A percentile compares a stretch with the other conserved stretches of the same genome.
Conservation (phyloP, 2,329 filamentous ascomycete genomes). For the Penicillium sp. region DNA sequence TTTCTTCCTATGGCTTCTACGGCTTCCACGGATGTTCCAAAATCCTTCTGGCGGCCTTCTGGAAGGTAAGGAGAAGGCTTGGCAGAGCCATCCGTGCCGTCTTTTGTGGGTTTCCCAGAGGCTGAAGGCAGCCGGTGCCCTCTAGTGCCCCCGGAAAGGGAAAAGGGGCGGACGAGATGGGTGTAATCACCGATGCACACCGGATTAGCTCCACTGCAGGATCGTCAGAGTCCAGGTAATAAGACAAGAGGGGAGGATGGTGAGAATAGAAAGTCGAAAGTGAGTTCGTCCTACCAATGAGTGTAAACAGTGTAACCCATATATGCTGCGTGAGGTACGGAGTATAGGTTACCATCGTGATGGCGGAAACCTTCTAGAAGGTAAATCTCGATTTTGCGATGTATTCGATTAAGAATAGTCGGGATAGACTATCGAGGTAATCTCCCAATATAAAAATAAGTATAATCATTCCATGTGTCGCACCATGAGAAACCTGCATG, state of each 20-base stretch:
- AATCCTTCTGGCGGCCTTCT: conserved; percentile 26
- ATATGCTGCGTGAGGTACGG: background rate
- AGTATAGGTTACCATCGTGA: background rate
- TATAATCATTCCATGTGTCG: conserved; percentile 15
- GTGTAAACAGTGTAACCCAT: background rate
- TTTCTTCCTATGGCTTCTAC: conserved; percentile 15
- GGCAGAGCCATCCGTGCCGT: conserved; percentile 20
- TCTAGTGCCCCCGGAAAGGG: conserved; percentile 17
- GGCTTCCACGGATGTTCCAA: conserved; percentile 17
- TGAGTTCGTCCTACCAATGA: background rate
- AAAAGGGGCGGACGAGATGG: conserved; percentile 18
- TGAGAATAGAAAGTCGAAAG: background rate
- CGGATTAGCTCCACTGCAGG: conserved; percentile 2
- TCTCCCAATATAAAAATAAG: conserved; percentile 2
- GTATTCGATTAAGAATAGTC: conserved; percentile 26
- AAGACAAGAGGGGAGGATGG: background rate
- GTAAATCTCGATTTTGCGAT: conserved; percentile 28
- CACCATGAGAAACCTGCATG: conserved; percentile 13
- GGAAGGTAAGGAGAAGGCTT: conserved; percentile 30
- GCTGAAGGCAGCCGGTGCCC: conserved; percentile 20
- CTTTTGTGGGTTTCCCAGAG: conserved; percentile 17
- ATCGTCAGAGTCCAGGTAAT: background rate
- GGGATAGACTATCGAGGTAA: conserved; percentile 22
- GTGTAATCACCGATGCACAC: conserved; percentile 23
- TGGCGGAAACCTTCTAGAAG: conserved; percentile 37